Evolutionary conservation across 768 basidiomycete genomes (phyloP), one percentile per base, ranked within the genome.

Genomic region (Lactarius evosmus): DNA sequence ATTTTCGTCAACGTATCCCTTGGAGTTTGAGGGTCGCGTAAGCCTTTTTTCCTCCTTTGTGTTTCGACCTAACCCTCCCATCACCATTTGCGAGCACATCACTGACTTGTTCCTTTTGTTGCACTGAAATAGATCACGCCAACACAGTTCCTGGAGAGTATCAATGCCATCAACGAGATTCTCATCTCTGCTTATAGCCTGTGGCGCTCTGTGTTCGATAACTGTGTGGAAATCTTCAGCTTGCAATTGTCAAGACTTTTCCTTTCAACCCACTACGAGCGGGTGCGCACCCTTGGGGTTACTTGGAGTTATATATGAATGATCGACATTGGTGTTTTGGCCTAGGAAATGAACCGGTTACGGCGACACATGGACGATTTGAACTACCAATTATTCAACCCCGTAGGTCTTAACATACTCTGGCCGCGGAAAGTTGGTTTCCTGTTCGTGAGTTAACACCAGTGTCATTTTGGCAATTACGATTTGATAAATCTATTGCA

Each of bases 1-100:
- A 75, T 97, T 99, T 74, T 82, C 91, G 36, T 83, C 93, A 0
- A 85, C 88, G 67, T 99, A 89, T 75, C 95, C 93, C 1, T 76
- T 95, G 46, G 97, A 99, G 74, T 79, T 99, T 6, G 95, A 98
- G 69, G 93, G 93, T 52, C 82, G 97, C 74, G 95, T 96, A 70
- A 71, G 91, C 78, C 44, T 41, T 27, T 52, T 3, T 36, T 36
- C 14, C 16, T 36, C 40, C 40, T 41, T n/a, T 40, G 7, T 16
- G 22, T 53, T 66, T 44, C 46, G n/a, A 25, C 9, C 29, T 5
- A n/a, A 9, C 8, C 17, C 27, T 4, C 32, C 34, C 7, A 14
- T 4, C 22, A 6, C 5, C 22, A 2, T 40, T 27, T 11, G 29
- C 29, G 16, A 30, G 27, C 16, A 36, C 14, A 2, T 27, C 9